A percentile compares a stretch with the other conserved stretches of the same genome.
phyloP scores from a whole-genome alignment of 176 grass and related monocot genomes.

The Hyparrhenia diplandra region DNA sequence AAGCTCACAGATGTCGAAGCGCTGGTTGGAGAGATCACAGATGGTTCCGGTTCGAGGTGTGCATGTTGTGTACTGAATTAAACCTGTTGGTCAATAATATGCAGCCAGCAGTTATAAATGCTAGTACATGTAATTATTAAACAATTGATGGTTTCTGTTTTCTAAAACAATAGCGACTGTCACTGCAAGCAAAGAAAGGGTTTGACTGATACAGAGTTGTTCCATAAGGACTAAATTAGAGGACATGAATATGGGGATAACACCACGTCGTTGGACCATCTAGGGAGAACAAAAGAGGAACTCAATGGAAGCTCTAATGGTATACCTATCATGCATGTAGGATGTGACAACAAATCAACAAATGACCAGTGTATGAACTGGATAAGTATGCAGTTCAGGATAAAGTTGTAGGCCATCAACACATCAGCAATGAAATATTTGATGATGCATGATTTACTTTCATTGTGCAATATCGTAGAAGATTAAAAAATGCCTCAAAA shows the following conservation, averaged over 20 bases:
- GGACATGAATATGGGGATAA: not conserved
- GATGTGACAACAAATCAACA: not conserved
- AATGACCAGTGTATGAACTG: not conserved
- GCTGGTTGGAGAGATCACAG: conserved; percentile 40
- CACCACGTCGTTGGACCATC: not conserved
- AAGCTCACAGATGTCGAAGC: conserved; percentile 44
- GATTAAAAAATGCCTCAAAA: not conserved
- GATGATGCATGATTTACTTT: not conserved
- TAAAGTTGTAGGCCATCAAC: not conserved
- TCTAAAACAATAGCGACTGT: not conserved
- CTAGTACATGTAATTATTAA: not conserved
- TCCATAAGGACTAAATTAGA: not conserved
- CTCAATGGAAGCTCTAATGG: conserved; percentile 1
- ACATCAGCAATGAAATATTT: not conserved
- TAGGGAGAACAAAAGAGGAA: not conserved
- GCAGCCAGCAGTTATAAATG: not conserved
- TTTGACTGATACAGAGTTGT: not conserved
- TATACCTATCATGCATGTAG: not conserved
- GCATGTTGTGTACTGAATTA: conserved; percentile 40
- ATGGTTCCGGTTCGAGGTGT: conserved; percentile 11
- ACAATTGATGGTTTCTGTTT: not conserved
- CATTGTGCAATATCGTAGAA: not conserved
- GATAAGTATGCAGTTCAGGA: not conserved
- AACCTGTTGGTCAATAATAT: conserved; percentile 12
- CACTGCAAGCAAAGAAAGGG: not conserved